Evolutionary conservation across 1,284 basidiomycete species (phyloP).

Genomic region (Omphalotus olearius): DNA sequence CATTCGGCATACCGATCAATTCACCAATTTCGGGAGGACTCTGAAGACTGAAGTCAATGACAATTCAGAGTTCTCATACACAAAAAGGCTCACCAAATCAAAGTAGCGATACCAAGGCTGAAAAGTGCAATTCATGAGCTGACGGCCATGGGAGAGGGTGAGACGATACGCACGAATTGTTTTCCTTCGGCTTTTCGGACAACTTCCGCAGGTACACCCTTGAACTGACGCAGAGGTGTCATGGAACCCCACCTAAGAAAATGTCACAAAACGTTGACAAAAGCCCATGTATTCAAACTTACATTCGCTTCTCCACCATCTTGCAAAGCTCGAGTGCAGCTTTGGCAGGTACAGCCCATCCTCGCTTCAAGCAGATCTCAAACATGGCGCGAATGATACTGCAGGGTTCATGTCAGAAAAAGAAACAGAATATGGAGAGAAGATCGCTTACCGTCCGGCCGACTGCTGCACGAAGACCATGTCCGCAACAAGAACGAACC

Average conservation of each 20-base stretch:
- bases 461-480: constrained; percentile 98
- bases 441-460: constrained; percentile 64
- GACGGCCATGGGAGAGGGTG: constrained; percentile 3
- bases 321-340: constrained; percentile 94
- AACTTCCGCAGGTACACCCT: constrained; percentile 83
- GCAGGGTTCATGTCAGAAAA: constrained; percentile 14
- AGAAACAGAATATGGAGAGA: neutral
- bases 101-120: constrained; percentile 97
- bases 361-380: constrained; percentile 96
- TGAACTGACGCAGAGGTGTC: constrained; percentile 96
- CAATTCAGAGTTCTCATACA: neutral
- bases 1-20: constrained; percentile 89
- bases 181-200: constrained; percentile 94
- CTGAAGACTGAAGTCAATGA: constrained; percentile 24
- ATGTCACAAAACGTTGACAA: neutral
- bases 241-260: constrained; percentile 86
- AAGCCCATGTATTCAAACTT: constrained; percentile 20
- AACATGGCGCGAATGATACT: constrained; percentile 96
- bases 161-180: constrained; percentile 72
- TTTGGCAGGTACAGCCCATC: constrained; percentile 95
- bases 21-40: constrained; percentile 87
- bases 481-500: constrained; percentile 94
- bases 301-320: constrained; percentile 93
- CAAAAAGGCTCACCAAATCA: constrained; percentile 57
- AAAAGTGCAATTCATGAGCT: constrained; percentile 5